A percentile compares a stretch with the other conserved stretches of the same genome.
Evolutionary conservation across 441 rosid genomes (phyloP).

Genomic region (Gossypium trilobum): DNA sequence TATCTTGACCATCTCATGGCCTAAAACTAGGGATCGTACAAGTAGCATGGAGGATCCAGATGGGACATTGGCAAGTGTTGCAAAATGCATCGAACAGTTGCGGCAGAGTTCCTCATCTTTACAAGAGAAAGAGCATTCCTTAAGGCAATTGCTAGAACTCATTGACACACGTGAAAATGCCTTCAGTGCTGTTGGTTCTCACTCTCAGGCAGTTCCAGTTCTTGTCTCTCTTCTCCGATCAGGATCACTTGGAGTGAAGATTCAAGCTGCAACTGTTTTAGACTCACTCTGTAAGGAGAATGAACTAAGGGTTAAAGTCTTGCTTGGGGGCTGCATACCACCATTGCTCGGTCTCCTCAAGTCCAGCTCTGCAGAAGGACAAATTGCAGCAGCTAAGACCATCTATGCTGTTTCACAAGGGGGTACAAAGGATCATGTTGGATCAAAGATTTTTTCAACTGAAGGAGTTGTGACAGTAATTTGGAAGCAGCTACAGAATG

Average conservation of each 20-base stretch:
- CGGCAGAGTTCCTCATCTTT: conserved; percentile 81
- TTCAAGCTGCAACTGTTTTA: conserved; percentile 90
- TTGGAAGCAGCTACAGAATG: conserved; percentile 78
- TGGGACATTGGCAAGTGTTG: conserved; percentile 98
- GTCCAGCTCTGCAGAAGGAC: conserved; percentile 93
- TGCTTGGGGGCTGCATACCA: conserved; percentile 99
- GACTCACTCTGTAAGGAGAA: conserved; percentile 98
- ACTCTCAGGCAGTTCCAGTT: conserved; percentile 99
- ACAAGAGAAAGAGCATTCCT: conserved; percentile 83
- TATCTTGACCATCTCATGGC: conserved; percentile 16
- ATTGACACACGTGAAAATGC: conserved; percentile 94
- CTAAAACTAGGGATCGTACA: conserved; percentile 65
- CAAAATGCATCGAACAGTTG: conserved; percentile 96
- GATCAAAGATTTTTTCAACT: conserved; percentile 96
- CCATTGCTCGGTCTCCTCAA: conserved; percentile 98
- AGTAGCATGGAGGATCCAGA: conserved; percentile 99
- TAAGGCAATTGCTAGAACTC: conserved; percentile 89
- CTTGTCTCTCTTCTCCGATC: conserved; percentile 99
- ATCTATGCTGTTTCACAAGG: conserved; percentile 94
- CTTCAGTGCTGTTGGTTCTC: conserved; percentile 98
- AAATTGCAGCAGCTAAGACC: conserved; percentile 95
- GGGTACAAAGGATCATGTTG: conserved; percentile 93
- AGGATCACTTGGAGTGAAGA: conserved; percentile 88
- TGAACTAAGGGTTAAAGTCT: conserved; percentile 92
- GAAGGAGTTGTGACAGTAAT: conserved; percentile 98